Percentiles rank a stretch among this genome's conserved stretches.
Evolutionary conservation across 345 rosid species (phyloP).

Genomic region (Kandelia obovata): DNA sequence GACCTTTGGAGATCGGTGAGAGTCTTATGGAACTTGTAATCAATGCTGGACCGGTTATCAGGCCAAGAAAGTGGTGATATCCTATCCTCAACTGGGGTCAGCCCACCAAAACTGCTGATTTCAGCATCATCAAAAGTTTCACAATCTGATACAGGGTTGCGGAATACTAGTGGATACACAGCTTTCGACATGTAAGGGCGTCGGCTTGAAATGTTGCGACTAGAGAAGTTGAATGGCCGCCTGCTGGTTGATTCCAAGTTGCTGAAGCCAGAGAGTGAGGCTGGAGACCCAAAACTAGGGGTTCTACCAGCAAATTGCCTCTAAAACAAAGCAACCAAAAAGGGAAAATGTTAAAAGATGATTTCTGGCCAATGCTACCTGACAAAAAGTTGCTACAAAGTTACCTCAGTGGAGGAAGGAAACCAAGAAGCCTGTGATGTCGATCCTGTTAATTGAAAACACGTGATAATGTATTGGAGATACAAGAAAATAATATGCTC

Average conservation of each 20-base stretch:
- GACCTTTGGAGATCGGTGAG: constrained; percentile 45
- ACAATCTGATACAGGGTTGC: constrained; percentile 75
- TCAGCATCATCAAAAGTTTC: constrained; percentile 41
- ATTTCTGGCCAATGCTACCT: not conserved
- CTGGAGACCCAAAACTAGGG: constrained; percentile 56
- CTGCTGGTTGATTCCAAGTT: constrained; percentile 53
- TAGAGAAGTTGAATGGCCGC: constrained; percentile 35
- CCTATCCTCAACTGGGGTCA: constrained; percentile 45
- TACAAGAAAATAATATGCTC: not conserved
- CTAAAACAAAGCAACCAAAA: constrained; percentile 32
- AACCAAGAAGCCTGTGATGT: constrained; percentile 41
- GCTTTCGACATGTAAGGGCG: constrained; percentile 60
- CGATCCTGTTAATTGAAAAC: constrained; percentile 36
- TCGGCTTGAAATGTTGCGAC: constrained; percentile 34
- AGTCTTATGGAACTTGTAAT: constrained; percentile 42
- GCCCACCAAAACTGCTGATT: constrained; percentile 38
- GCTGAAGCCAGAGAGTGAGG: constrained; percentile 45
- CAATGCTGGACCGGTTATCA: constrained; percentile 34
- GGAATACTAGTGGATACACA: constrained; percentile 62
- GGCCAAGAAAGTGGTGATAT: constrained; percentile 49
- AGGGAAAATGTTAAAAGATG: too few relatives aligned
- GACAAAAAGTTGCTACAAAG: constrained; percentile 11
- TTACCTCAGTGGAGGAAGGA: constrained; percentile 56
- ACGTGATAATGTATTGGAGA: not conserved
- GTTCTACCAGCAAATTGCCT: constrained; percentile 34